Base-by-base conservation (phyloP, 164 flowering plant species). In the Chloranthus sessilifolius region DNA sequence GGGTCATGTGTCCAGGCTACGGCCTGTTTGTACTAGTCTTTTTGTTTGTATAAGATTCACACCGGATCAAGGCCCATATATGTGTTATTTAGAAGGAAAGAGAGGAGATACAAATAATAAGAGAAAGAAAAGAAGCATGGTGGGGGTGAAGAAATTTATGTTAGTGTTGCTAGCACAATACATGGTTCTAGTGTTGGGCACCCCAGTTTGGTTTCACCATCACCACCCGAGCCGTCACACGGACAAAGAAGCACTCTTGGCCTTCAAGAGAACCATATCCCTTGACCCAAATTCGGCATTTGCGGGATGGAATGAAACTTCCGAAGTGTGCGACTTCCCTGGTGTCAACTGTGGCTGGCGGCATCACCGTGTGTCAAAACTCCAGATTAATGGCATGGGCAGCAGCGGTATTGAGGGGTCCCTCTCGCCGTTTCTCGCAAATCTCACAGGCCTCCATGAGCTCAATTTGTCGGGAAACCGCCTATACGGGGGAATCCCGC, bases 241-340 rank as follows among this genome's bases (percentile, higher is more conserved):
- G 0, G 85, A 79, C 64, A 76, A 64, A 57, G 70, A 64, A 12
- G 68, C 81, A 7, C 80, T 79, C 37, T 53, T 79, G 5, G 68
- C 48, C 24, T 71, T 79, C 78, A 73, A 58, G 38, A 59, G 11
- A 1, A 36, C 47, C 46, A 45, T 74, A 8, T 14, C 3, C 1
- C 30, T 27, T 1, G 81, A 76, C 47, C 71, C 79, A 6, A 34
- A 49, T 2, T 60, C 66, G 16, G 41, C 33, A 5, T 71, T 75
- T 3, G 60, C 62, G 3, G 65, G 69, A 58, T 78, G 83, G 83
- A 17, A 56, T 2, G 66, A 61, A 44, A 15, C 60, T 7, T 47
- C 19, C 1, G 3, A 53, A 37, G 55, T 66, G n/a, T 68, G 68
- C 48, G 44, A 39, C 23, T 68, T 66, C 64, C 46, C 46, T 10